These are phyloP conservation scores for Melampsora americana DNA, from an alignment of 1,284 basidiomycete genomes.

Conservation along the genomic window DNA sequence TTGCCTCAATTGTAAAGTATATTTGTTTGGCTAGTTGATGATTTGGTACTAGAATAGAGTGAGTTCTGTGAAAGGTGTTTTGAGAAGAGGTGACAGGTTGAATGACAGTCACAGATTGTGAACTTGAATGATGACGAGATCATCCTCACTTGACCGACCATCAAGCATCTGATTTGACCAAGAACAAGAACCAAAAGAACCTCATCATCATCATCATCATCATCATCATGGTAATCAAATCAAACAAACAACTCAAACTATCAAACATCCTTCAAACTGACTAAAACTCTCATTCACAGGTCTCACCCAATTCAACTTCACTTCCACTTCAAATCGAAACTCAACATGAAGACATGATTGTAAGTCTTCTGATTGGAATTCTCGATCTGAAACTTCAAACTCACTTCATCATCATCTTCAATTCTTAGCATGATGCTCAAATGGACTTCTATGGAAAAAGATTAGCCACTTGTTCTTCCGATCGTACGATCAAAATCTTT, in stretches of 20 bases:
- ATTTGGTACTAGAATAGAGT: no score
- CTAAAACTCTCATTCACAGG: background rate
- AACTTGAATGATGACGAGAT: no score
- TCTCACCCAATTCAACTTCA: conserved; percentile 19
- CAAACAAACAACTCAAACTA: background rate
- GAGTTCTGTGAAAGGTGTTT: no score
- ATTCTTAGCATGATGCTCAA: conserved; percentile 84
- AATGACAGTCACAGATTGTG: no score
- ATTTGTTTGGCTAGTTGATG: no score
- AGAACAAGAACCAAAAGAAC: no score
- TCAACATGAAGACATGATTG: conserved; percentile 91
- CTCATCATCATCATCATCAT: no score
- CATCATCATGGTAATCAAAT: no score
- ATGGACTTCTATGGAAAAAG: conserved; percentile 96
- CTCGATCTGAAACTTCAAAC: conserved; percentile 1
- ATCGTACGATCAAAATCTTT: conserved; percentile 92
- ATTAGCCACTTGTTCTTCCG: conserved; percentile 92
- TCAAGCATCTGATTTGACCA: no score
- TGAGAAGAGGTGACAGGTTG: no score
- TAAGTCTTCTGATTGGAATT: conserved; percentile 56
- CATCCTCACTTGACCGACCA: no score
- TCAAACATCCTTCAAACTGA: background rate
- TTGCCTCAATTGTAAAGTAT: no score
- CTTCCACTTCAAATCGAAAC: conserved; percentile 65
- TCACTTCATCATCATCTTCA: background rate